A percentile compares a stretch with the other conserved stretches of the same genome.
Evolutionary conservation across 2,329 filamentous ascomycete genomes (phyloP).

Genomic region (Simplicillium aogashimaense): DNA sequence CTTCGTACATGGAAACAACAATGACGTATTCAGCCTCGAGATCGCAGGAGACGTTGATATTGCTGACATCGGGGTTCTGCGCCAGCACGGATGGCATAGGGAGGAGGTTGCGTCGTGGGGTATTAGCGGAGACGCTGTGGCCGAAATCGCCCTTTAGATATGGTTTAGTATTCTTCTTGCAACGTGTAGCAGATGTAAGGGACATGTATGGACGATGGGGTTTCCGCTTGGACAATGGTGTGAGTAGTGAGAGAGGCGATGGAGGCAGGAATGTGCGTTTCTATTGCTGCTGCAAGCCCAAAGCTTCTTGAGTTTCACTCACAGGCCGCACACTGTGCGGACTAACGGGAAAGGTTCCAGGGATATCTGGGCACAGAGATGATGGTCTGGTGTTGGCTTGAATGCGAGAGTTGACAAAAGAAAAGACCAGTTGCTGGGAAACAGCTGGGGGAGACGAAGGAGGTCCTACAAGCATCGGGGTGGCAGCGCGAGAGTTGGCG

Average conservation of each 20-base stretch:
- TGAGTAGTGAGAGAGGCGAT: constrained; percentile 3
- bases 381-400: not conserved
- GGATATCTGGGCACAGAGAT: not conserved
- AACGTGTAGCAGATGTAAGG: constrained; percentile 32
- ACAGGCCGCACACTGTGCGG: no score
- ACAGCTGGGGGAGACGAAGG: no score
- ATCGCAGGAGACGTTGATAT: constrained; percentile 49
- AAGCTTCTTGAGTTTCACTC: no score
- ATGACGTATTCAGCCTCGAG: constrained; percentile 73
- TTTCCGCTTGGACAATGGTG: constrained; percentile 27
- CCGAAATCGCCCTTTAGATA: constrained; percentile 37
- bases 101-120: constrained; percentile 52
- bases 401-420: no score
- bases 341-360: no score
- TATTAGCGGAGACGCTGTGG: constrained; percentile 35
- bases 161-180: constrained; percentile 38
- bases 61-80: constrained; percentile 63
- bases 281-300: constrained; percentile 17
- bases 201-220: constrained; percentile 25
- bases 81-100: constrained; percentile 59
- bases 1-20: constrained; percentile 95
- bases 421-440: no score
- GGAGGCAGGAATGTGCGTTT: constrained; percentile 11
- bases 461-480: constrained; percentile 56
- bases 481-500: constrained; percentile 54